Conservation (phyloP, 2,329 filamentous ascomycete species). For the Truncatella angustata region DNA sequence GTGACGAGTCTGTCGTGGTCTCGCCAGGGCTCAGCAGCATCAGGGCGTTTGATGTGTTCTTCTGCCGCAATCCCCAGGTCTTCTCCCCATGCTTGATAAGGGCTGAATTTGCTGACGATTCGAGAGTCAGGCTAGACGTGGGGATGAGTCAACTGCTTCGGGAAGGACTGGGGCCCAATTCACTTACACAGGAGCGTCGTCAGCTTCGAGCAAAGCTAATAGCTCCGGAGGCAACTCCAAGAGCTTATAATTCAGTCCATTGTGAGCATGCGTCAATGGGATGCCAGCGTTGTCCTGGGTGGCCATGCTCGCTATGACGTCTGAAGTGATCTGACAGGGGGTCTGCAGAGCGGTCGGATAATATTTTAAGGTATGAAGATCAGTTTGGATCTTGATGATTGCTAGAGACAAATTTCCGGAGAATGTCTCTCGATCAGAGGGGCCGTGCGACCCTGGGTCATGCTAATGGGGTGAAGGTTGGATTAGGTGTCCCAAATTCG, state of each 20-base stretch:
- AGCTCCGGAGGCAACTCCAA: slow-evolving; percentile 62
- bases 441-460: too few species aligned
- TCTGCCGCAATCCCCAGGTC: slow-evolving; percentile 60
- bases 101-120: slow-evolving; percentile 50
- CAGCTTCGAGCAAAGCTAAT: slow-evolving; percentile 52
- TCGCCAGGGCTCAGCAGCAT: slow-evolving; percentile 46
- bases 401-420: too few species aligned
- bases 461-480: too few species aligned
- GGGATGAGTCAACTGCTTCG: slow-evolving; percentile 4
- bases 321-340: not conserved
- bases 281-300: slow-evolving; percentile 45
- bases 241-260: slow-evolving; percentile 54
- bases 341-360: too few species aligned
- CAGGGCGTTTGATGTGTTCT: slow-evolving; percentile 67
- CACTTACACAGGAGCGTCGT: slow-evolving; percentile 51
- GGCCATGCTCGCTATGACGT: slow-evolving; percentile 32
- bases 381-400: too few species aligned
- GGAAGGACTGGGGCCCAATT: slow-evolving; percentile 13
- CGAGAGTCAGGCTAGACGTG: slow-evolving; percentile 43
- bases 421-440: too few species aligned
- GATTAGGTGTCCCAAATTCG: too few species aligned
- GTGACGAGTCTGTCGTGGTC: slow-evolving; percentile 10
- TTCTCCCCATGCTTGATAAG: slow-evolving; percentile 50
- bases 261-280: slow-evolving; percentile 47
- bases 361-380: too few species aligned